Evolutionary conservation across 192 early-diverging fungal species (phyloP).

Genomic region (Backusella parvicylindrica): DNA sequence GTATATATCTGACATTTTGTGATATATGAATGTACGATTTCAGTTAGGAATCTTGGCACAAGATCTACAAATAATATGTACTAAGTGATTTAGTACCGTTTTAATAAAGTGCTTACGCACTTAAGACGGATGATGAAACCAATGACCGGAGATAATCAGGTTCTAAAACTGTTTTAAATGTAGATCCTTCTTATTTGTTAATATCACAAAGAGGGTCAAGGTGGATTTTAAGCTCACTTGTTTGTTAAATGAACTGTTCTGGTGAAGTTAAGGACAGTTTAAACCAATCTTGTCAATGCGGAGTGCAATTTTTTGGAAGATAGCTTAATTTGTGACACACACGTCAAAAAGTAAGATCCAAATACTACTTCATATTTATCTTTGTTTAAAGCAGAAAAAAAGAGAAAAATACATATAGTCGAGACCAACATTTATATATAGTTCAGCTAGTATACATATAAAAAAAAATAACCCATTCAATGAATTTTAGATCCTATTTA

Average conservation of each 20-base stretch:
- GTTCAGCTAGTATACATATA: neutral
- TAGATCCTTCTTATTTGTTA: neutral
- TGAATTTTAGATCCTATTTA: neutral
- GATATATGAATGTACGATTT: neutral
- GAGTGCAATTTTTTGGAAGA: neutral
- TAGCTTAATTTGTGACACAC: neutral
- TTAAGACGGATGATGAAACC: neutral
- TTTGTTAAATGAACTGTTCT: neutral
- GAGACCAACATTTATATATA: neutral
- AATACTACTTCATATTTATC: neutral
- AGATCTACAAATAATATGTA: neutral
- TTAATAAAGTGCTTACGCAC: neutral
- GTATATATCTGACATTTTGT: neutral
- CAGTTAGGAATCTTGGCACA: neutral
- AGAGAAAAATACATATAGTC: too few relatives aligned
- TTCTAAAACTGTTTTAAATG: neutral
- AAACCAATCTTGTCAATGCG: neutral
- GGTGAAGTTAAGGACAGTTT: neutral
- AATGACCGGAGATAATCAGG: neutral
- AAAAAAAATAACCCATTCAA: neutral
- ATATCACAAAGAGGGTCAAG: neutral
- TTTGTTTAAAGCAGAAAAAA: neutral
- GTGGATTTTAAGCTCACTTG: neutral
- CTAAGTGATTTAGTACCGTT: neutral
- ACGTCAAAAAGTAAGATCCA: neutral